Conservation (phyloP, 352 stramenopile species). For the Blastocystis hominis region DNA sequence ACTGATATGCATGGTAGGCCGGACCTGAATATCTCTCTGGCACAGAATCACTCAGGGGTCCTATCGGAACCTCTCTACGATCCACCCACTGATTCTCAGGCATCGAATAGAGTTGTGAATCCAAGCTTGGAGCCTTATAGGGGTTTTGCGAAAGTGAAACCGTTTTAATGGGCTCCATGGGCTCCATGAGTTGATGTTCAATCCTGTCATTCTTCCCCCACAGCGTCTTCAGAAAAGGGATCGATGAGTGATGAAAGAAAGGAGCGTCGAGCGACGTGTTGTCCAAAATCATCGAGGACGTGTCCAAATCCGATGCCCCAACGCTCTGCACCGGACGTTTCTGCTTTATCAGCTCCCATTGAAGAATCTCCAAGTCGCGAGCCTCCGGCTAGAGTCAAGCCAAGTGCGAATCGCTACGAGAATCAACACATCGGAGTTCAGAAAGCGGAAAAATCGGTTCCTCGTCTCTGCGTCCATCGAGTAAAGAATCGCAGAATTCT, state of each 20-base stretch:
- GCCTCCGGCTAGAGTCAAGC: neutral
- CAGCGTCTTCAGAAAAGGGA: neutral
- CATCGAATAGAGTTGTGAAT: too few relatives aligned
- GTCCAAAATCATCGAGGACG: neutral
- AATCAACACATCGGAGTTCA: neutral
- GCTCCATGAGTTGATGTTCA: neutral
- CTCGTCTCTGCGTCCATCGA: too few relatives aligned
- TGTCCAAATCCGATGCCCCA: neutral
- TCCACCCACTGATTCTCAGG: too few relatives aligned
- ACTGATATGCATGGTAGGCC: too few relatives aligned
- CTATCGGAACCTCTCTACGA: too few relatives aligned
- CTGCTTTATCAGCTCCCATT: neutral
- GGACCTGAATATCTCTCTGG: too few relatives aligned
- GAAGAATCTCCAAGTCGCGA: neutral
- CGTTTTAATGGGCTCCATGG: neutral
- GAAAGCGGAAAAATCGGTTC: neutral
- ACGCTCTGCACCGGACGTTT: too few relatives aligned
- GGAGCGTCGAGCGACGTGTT: neutral
- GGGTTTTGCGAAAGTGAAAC: neutral
- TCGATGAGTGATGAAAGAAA: neutral
- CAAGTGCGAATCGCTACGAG: neutral
- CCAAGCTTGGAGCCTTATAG: too few relatives aligned
- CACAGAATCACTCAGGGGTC: too few relatives aligned
- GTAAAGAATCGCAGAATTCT: too few relatives aligned
- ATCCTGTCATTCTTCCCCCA: neutral